Percentiles rank a stretch among this genome's conserved stretches.
Conservation (phyloP, 2,329 filamentous ascomycete genomes). For the Pseudogymnoascus pannorum region DNA sequence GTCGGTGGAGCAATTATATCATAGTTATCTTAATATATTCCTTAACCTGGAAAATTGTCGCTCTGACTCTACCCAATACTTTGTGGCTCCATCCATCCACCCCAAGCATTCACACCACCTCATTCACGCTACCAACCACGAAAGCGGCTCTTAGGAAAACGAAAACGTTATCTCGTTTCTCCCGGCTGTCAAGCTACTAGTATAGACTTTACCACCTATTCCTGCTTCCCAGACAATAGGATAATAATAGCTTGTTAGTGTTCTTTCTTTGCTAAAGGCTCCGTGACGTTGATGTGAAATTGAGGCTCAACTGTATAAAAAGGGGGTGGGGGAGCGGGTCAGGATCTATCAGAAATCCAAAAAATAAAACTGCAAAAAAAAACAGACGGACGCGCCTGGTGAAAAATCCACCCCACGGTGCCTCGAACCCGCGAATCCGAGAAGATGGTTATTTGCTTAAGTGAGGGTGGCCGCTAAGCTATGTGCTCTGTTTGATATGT, state of each 20-base stretch:
- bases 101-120: not conserved
- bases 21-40: not conserved
- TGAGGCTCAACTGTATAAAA: too few relatives aligned
- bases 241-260: too few relatives aligned
- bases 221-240: too few relatives aligned
- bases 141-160: too few relatives aligned
- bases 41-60: not conserved
- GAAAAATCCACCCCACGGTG: conserved; percentile 1
- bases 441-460: conserved; percentile 2
- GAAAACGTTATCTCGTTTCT: too few relatives aligned
- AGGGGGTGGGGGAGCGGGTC: too few relatives aligned
- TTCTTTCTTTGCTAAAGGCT: too few relatives aligned
- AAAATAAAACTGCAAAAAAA: conserved; percentile 1
- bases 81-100: not conserved
- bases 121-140: not conserved
- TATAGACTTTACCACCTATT: too few relatives aligned
- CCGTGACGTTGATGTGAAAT: too few relatives aligned
- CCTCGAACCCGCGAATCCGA: not conserved
- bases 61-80: not conserved
- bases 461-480: not conserved
- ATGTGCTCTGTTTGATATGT: not conserved
- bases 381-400: not conserved
- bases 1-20: not conserved
- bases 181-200: too few relatives aligned
- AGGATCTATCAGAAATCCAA: not conserved